These are phyloP conservation scores for Penstemon eatonii DNA, from an alignment of 257 asterid genomes.

Conservation along the genomic window DNA sequence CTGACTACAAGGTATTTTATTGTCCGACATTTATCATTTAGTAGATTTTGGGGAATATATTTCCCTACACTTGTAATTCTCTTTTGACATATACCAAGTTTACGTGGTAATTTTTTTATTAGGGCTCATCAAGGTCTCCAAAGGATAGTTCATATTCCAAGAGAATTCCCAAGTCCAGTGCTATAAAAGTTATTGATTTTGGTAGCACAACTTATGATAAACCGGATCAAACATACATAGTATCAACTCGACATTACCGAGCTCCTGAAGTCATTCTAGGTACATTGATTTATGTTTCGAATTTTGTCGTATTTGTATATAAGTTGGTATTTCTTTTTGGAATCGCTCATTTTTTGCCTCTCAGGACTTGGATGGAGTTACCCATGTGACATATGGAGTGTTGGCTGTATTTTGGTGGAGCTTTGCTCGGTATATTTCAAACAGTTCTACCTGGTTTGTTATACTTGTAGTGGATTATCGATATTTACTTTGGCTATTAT, in stretches of 20 bases:
- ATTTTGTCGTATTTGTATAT: background rate
- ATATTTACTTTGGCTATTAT: background rate
- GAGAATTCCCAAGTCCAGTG: conserved; percentile 84
- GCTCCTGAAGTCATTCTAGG: conserved; percentile 96
- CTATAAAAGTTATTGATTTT: conserved; percentile 89
- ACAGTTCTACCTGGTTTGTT: background rate
- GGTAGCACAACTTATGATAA: conserved; percentile 82
- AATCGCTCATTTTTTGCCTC: background rate
- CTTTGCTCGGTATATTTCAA: conserved; percentile 69
- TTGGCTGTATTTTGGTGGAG: conserved; percentile 87
- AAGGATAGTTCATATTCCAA: conserved; percentile 65
- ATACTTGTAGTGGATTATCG: background rate
- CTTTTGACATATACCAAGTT: background rate
- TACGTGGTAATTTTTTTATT: conserved; percentile 5
- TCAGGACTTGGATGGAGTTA: conserved; percentile 89
- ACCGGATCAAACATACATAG: conserved; percentile 66
- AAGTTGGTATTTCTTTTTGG: background rate
- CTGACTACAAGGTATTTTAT: conserved; percentile 77
- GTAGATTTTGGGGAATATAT: background rate
- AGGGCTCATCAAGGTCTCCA: conserved; percentile 69
- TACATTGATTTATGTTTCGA: conserved; percentile 9
- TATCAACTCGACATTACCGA: conserved; percentile 86
- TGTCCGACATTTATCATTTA: background rate
- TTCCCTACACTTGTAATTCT: background rate
- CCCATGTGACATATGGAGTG: conserved; percentile 92